Evolutionary conservation across 257 asterid genomes (phyloP).

Genomic region (Knoxia roxburghii): DNA sequence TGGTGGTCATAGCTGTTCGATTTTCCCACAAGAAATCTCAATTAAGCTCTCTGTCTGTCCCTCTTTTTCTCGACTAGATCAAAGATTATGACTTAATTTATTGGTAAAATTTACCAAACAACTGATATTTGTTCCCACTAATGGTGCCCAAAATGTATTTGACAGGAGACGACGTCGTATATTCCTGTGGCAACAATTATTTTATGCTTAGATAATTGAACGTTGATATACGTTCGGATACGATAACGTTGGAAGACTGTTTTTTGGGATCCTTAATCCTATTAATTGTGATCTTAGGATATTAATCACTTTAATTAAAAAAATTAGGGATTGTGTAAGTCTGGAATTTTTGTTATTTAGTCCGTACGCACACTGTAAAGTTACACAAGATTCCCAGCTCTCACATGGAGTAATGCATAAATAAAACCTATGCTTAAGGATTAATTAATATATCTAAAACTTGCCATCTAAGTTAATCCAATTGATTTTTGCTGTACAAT

Average conservation of each 20-base stretch:
- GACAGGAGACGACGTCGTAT: not conserved
- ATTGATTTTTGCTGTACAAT: too few relatives aligned
- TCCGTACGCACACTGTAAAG: constrained; percentile 11
- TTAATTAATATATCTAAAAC: too few relatives aligned
- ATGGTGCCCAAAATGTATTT: not conserved
- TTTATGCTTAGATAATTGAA: too few relatives aligned
- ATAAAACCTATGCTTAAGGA: too few relatives aligned
- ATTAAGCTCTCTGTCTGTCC: not conserved
- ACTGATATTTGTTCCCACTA: not conserved
- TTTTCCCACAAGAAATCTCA: constrained; percentile 12
- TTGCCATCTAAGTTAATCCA: too few relatives aligned
- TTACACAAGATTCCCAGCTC: not conserved
- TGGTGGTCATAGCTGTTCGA: too few relatives aligned
- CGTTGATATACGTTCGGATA: not conserved
- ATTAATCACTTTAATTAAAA: not conserved
- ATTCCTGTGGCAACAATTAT: not conserved
- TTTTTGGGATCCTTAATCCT: not conserved
- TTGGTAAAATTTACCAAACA: not conserved
- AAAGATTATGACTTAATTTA: not conserved
- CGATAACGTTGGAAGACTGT: not conserved
- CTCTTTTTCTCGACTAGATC: not conserved
- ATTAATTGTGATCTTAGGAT: not conserved
- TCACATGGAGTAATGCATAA: constrained; percentile 7
- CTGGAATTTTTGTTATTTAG: not conserved
- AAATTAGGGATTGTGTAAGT: not conserved